These are phyloP conservation scores for Paulownia fortunei DNA, from an alignment of 257 asterid species.

Conservation along the genomic window DNA sequence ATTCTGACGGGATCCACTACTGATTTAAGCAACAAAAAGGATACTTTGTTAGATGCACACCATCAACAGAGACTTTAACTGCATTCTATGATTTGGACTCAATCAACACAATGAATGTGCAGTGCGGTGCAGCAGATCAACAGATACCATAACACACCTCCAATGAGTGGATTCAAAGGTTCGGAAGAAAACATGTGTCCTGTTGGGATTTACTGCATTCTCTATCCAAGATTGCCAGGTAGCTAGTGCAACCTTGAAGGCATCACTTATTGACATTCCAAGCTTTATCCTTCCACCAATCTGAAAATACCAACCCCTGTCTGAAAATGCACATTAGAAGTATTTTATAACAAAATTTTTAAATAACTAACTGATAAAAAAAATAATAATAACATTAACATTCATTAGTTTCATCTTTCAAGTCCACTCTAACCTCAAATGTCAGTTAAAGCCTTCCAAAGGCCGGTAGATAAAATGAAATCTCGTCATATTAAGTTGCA, in stretches of 20 bases:
- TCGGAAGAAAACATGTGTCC: slow-evolving; percentile 79
- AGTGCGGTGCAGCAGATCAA: neutral
- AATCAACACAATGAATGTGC: neutral
- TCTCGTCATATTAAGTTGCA: neutral
- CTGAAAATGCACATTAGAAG: slow-evolving; percentile 64
- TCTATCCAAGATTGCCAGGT: slow-evolving; percentile 92
- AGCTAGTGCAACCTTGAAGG: slow-evolving; percentile 64
- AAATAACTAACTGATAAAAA: neutral
- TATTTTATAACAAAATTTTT: slow-evolving; percentile 7
- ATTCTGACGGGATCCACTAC: slow-evolving; percentile 55
- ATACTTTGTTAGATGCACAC: neutral
- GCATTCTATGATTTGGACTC: neutral
- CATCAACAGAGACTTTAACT: neutral
- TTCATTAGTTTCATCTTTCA: neutral
- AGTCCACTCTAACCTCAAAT: neutral
- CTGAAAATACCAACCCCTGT: slow-evolving; percentile 99
- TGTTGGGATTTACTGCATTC: slow-evolving; percentile 54
- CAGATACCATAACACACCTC: slow-evolving; percentile 61
- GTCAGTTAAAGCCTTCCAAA: neutral
- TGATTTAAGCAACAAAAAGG: slow-evolving; percentile 33
- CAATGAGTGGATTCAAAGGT: slow-evolving; percentile 92
- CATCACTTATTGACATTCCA: slow-evolving; percentile 76
- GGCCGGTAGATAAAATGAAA: neutral
- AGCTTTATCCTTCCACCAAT: slow-evolving; percentile 78
- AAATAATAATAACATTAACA: neutral